phyloP scores from a whole-genome alignment of 163 green algal species.

The Botryococcus braunii region DNA sequence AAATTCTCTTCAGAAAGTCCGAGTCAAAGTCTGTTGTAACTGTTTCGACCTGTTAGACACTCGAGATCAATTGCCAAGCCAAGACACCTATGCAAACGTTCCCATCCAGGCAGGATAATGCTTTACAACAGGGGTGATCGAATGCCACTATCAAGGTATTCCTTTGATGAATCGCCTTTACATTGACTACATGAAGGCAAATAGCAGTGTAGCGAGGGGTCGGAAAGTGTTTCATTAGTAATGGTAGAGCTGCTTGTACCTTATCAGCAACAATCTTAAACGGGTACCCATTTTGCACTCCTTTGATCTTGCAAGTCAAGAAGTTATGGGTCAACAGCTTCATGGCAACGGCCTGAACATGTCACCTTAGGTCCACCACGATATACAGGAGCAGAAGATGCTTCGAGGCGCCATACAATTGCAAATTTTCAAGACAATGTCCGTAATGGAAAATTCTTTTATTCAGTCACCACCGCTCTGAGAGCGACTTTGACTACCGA shows the following conservation, averaged over 20 bases:
- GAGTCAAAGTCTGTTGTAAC: slow-evolving; percentile 82
- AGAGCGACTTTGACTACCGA: no score
- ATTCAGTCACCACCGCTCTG: no score
- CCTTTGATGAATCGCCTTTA: background rate
- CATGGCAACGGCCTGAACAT: no score
- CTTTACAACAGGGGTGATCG: background rate
- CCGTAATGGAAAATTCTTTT: no score
- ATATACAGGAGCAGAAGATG: no score
- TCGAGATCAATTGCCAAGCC: no score
- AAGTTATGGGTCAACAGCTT: slow-evolving; percentile 98
- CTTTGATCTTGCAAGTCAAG: slow-evolving; percentile 91
- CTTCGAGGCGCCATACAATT: no score
- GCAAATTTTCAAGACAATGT: no score
- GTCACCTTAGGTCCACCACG: no score
- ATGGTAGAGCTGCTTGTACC: background rate
- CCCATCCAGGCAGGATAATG: background rate
- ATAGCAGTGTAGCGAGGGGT: no score
- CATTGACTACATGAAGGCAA: background rate
- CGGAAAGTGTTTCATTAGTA: no score
- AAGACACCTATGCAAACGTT: no score
- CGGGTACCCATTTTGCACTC: slow-evolving; percentile 85
- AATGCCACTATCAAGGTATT: background rate
- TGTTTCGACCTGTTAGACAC: slow-evolving; percentile 46
- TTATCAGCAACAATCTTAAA: slow-evolving; percentile 79
- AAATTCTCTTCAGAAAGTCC: slow-evolving; percentile 90